phyloP scores from a whole-genome alignment of 345 rosid species.

The Camelina hispida region DNA sequence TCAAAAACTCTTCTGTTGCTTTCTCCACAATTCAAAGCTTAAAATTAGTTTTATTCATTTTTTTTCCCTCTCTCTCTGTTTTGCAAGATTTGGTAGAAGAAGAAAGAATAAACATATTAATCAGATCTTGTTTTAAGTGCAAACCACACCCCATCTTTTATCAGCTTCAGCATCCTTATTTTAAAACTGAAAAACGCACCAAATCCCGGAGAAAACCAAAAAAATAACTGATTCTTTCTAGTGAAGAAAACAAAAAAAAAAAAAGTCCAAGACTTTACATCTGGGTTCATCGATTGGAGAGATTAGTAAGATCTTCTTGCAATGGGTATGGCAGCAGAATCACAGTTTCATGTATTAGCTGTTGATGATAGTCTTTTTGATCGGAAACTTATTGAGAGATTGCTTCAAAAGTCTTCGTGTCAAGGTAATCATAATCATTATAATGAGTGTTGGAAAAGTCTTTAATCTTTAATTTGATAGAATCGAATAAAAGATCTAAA shows the following conservation, averaged over 20 bases:
- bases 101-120: constrained; percentile 13
- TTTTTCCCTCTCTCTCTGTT: constrained; percentile 27
- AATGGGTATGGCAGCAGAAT: constrained; percentile 68
- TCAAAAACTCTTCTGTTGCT: constrained; percentile 43
- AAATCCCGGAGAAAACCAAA: background rate
- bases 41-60: constrained; percentile 26
- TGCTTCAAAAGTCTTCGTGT: constrained; percentile 89
- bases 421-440: constrained; percentile 54
- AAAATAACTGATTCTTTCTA: background rate
- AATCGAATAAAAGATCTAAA: constrained; percentile 23
- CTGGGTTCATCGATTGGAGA: constrained; percentile 24
- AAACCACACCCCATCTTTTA: no score
- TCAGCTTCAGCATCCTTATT: constrained; percentile 7
- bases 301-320: constrained; percentile 31
- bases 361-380: constrained; percentile 90
- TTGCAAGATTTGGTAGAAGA: constrained; percentile 59
- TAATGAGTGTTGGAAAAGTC: background rate
- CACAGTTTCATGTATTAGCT: constrained; percentile 87
- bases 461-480: background rate
- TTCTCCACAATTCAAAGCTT: constrained; percentile 57
- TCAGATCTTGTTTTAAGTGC: constrained; percentile 59
- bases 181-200: background rate
- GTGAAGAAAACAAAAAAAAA: background rate
- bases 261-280: constrained; percentile 41
- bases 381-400: constrained; percentile 83